These are phyloP conservation scores for Didymellaceae sp. DNA, from an alignment of 2,329 filamentous ascomycete species.

Conservation along the genomic window DNA sequence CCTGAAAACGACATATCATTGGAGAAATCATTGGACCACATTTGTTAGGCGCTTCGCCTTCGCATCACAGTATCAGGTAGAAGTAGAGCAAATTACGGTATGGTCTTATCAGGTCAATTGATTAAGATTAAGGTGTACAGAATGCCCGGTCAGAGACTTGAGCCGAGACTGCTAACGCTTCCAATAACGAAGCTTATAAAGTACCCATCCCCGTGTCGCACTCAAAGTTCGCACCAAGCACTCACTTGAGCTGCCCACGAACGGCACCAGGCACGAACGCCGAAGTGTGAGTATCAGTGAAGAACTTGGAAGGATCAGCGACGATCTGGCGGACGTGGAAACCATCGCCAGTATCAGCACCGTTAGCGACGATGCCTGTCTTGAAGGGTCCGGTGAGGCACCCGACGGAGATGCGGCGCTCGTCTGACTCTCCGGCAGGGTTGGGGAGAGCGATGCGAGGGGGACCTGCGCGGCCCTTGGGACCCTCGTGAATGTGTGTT, in stretches of 20 bases:
- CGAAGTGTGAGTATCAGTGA: slow-evolving; percentile 61
- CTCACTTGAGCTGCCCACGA: slow-evolving; percentile 53
- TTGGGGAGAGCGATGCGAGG: slow-evolving; percentile 54
- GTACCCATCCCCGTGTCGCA: no score
- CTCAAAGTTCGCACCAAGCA: no score
- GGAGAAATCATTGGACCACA: no score
- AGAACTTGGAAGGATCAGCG: slow-evolving; percentile 58
- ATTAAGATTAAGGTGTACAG: no score
- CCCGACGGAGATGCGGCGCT: slow-evolving; percentile 30
- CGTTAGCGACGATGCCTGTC: slow-evolving; percentile 41
- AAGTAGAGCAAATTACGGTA: no score
- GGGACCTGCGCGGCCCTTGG: slow-evolving; percentile 56
- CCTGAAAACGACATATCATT: no score
- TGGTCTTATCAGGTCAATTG: no score
- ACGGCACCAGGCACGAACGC: slow-evolving; percentile 59
- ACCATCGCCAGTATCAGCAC: slow-evolving; percentile 53
- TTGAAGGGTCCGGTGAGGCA: slow-evolving; percentile 40
- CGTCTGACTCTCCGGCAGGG: slow-evolving; percentile 48
- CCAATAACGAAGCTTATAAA: not conserved
- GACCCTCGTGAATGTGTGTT: slow-evolving; percentile 63
- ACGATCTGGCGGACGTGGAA: slow-evolving; percentile 61
- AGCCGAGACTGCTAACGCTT: not conserved
- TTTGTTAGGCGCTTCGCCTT: no score
- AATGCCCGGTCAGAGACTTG: slow-evolving; percentile 5
- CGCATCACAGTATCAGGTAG: no score